Base-by-base conservation (phyloP, 1,139 yeast species). In the Taiozyma sp. region DNA sequence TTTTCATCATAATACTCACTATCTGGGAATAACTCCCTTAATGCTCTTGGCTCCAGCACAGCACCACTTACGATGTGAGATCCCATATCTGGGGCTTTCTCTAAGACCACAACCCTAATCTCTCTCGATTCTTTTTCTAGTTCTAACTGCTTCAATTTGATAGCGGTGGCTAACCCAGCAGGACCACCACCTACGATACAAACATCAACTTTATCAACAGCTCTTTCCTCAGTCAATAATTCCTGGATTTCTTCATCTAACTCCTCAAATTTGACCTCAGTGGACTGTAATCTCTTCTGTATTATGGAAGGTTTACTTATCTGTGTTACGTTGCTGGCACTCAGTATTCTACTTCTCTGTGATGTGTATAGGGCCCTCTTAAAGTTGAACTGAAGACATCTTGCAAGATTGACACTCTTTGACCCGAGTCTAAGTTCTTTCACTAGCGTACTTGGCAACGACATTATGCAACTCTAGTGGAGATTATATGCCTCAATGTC, bases 121-220 rank as follows among this genome's bases (percentile, higher is more conserved):
- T 85, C 86, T 48, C 69, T 63, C 19, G 70, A 65, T 3, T 88
- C 93, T 16, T 76, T 68, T 58, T 83, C 86, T 47, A 75, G 72
- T 63, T 93, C 98, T 45, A 91, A 71, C 63, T 89, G 97, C 66
- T 93, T 93, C 59, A 90, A 72, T 57, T 80, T 79, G 56, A 93
- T 93, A 14, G 98, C 99, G 1, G 99, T 85, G 1, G 97, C 93
- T 50, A 93, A 74, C 11, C 99, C 99, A 1, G 98, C 95, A 5
- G 98, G 98, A 0, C 99, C 99, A 43, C 96, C 99, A 41, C 99
- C 99, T 1, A 93, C 96, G 46, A 93, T 89, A 62, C 96, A 88
- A 21, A 93, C 95, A 66, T 93, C 99, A 16, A 89, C 97, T 39
- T 79, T 77, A 61, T 93, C 98, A 8, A 76, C 79, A 10, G 87